Conservation (phyloP, 1,284 basidiomycete genomes). For the Earliella scabrosa region DNA sequence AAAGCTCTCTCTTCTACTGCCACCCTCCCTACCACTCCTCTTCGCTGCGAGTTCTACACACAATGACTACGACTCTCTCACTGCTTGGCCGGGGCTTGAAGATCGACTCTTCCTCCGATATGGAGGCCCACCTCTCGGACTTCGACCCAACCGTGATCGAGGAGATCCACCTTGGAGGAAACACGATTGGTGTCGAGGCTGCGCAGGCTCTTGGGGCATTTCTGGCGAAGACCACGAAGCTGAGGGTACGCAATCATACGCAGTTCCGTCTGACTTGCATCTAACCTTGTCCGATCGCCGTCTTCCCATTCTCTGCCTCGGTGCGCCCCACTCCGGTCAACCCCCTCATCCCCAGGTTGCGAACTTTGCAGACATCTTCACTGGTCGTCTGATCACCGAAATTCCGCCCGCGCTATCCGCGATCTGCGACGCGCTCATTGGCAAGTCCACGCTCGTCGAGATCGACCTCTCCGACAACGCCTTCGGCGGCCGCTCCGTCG, state of each 20-base stretch:
- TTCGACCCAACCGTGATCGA: slow-evolving; percentile 73
- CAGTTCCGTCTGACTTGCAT: too few relatives aligned
- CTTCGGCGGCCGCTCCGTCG: slow-evolving; percentile 94
- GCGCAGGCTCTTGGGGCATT: slow-evolving; percentile 86
- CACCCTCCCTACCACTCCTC: not conserved
- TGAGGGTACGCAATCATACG: slow-evolving; percentile 56
- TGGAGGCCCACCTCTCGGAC: slow-evolving; percentile 77
- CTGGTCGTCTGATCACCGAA: slow-evolving; percentile 93
- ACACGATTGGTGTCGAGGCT: slow-evolving; percentile 95
- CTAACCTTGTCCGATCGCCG: slow-evolving; percentile 8
- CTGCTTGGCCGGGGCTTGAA: slow-evolving; percentile 82
- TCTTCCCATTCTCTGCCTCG: not conserved
- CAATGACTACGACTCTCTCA: slow-evolving; percentile 50
- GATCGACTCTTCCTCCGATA: slow-evolving; percentile 80
- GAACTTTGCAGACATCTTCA: slow-evolving; percentile 98
- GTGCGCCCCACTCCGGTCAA: not conserved
- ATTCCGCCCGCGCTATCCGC: slow-evolving; percentile 91
- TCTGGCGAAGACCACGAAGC: slow-evolving; percentile 67
- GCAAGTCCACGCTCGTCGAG: slow-evolving; percentile 82
- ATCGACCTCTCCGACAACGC: slow-evolving; percentile 96
- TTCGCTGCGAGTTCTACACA: not conserved
- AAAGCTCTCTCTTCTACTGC: slow-evolving; percentile 13
- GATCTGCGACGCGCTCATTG: slow-evolving; percentile 86
- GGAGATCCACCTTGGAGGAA: slow-evolving; percentile 94
- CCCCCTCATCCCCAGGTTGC: slow-evolving; percentile 65